A percentile compares a stretch with the other conserved stretches of the same genome.
Evolutionary conservation across 1,139 yeast species (phyloP).

Genomic region (Casaregolazyma lundiana): DNA sequence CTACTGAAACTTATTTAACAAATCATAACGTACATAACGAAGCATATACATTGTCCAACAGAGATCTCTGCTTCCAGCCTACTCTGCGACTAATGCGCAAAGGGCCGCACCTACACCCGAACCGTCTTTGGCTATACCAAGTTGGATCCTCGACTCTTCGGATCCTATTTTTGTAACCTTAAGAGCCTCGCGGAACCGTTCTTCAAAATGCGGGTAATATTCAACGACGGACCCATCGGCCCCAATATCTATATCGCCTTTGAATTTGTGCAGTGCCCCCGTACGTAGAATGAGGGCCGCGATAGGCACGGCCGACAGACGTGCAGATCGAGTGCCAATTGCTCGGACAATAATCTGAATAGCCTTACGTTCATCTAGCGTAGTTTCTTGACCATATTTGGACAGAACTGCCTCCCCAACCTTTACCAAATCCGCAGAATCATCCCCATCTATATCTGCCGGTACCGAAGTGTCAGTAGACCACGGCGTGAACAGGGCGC

Average conservation of each 20-base stretch:
- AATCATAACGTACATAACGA: no score
- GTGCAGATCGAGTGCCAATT: constrained; percentile 79
- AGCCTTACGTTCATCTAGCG: constrained; percentile 60
- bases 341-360: constrained; percentile 72
- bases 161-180: constrained; percentile 52
- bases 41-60: no score
- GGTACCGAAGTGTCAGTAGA: constrained; percentile 75
- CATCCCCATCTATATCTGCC: constrained; percentile 79
- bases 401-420: constrained; percentile 44
- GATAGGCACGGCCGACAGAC: constrained; percentile 78
- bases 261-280: constrained; percentile 45
- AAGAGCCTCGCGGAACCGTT: constrained; percentile 70
- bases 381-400: constrained; percentile 48
- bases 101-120: constrained; percentile 96
- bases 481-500: constrained; percentile 54
- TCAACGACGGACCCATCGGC: constrained; percentile 94
- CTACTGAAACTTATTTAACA: no score
- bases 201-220: constrained; percentile 82
- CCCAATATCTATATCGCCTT: constrained; percentile 77
- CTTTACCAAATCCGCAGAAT: constrained; percentile 61
- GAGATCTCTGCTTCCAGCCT: no score
- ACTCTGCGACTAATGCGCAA: constrained; percentile 53
- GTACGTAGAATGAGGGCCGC: constrained; percentile 69
- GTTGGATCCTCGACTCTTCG: constrained; percentile 61
- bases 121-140: constrained; percentile 87